These are phyloP conservation scores for Curvularia spicifera DNA, from an alignment of 2,329 filamentous ascomycete species.

Conservation along the genomic window DNA sequence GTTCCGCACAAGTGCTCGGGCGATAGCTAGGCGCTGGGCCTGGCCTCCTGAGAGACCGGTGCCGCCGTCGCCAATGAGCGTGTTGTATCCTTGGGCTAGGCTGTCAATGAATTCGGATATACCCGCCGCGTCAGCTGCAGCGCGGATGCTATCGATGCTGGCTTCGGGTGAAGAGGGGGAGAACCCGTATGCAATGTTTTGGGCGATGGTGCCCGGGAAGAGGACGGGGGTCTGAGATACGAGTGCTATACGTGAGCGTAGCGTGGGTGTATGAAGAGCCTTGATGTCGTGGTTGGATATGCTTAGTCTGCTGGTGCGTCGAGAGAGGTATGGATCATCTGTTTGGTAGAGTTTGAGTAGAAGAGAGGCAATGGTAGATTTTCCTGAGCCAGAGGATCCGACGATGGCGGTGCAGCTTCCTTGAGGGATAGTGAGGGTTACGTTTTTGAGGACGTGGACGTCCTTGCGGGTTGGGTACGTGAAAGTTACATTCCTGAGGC, in stretches of 20 bases:
- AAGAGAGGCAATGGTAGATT: slow-evolving; percentile 80
- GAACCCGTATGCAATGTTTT: slow-evolving; percentile 85
- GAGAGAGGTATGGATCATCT: slow-evolving; percentile 3
- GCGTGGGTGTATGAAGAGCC: slow-evolving; percentile 63
- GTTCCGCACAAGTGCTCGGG: slow-evolving; percentile 73
- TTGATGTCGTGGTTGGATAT: slow-evolving; percentile 65
- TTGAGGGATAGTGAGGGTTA: slow-evolving; percentile 69
- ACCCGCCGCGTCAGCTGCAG: slow-evolving; percentile 63
- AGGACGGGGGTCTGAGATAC: slow-evolving; percentile 75
- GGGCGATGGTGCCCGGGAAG: slow-evolving; percentile 76
- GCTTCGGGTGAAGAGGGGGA: slow-evolving; percentile 60
- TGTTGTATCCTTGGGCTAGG: slow-evolving; percentile 74
- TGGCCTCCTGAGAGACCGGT: slow-evolving; percentile 79
- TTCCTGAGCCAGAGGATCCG: slow-evolving; percentile 86
- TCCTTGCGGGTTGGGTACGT: slow-evolving; percentile 68
- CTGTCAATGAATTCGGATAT: slow-evolving; percentile 79
- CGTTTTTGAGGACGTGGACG: slow-evolving; percentile 63
- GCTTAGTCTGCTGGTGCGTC: slow-evolving; percentile 53
- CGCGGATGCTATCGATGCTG: slow-evolving; percentile 53
- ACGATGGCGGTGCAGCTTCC: slow-evolving; percentile 78
- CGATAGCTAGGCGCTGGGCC: slow-evolving; percentile 80
- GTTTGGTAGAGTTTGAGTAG: slow-evolving; percentile 73
- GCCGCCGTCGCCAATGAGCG: slow-evolving; percentile 77
- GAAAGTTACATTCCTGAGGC: slow-evolving; percentile 71
- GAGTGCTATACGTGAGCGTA: slow-evolving; percentile 69